Evolutionary conservation across 805 yeast species (phyloP), one percentile per base, ranked within the genome.

Genomic region (Myxozyma monticola): DNA sequence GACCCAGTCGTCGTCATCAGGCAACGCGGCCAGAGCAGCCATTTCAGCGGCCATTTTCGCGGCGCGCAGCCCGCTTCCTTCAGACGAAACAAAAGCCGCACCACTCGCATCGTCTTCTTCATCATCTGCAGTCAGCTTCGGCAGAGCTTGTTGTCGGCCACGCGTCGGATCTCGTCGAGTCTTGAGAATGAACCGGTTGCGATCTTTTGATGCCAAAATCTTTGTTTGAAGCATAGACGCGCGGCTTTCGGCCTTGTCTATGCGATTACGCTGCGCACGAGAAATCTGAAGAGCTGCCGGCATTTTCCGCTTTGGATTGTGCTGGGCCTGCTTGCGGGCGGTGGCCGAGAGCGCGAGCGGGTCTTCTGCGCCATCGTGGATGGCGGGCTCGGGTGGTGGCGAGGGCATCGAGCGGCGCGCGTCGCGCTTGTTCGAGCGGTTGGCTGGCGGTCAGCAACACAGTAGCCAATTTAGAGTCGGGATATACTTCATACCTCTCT

Each of bases 361-460:
- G 42, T 41, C 46, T 7, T 17, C 25, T 4, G 48, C 53, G 28
- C 45, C 53, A 28, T 30, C 53, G 38, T 44, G 49, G 42, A 44
- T 39, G 24, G 24, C 48, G 7, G 39, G 41, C 31, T 35, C 49
- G 3, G 47, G 44, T 8, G 36, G n/a, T 21, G 47, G 44, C 9
- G 30, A 42, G 25, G 56, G 56, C 43, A 48, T 36, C 18, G 43
- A 49, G 26, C 56, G 49, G 12, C 56, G 45, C 5, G 56, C 56
- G 7, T 35, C 52, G n/a, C 56, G 47, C 31, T 15, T 40, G 52
- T 51, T 51, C 25, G 52, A 42, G 10, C 36, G 36, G 38, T 33
- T 21, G 14, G 31, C 31, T 28, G 14, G 9, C 9, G 14, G 12
- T 10, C 12, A 14, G 12, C 12, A 28, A 14, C 31, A 28, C 31